Evolutionary conservation across 2,329 filamentous ascomycete genomes (phyloP), one percentile per base, ranked within the genome.

Genomic region (Aureobasidium sp.): DNA sequence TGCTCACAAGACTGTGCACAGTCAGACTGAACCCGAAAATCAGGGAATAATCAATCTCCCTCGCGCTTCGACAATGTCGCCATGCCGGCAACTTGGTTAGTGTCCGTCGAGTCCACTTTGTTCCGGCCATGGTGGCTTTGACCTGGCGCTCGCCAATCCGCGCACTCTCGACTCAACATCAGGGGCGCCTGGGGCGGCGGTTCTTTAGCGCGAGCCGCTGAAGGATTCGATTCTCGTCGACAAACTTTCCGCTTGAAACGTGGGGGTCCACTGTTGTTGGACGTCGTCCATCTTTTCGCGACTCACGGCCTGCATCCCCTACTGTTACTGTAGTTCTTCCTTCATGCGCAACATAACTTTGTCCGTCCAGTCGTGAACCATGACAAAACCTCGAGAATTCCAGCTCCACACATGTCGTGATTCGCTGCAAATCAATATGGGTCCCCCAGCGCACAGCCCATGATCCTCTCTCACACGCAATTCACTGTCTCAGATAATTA

Each of bases 401-500:
- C 51, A 10, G 8, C 51, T 43, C 51, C 51, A 24, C 36, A 13
- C 15, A 27, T 29, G 7, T n/a, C 32, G 12, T 59, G 55, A 48
- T 59, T 39, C 36, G 24, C 43, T 59, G 43, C 41, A 48, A 36
- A 32, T 48, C 17, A 59, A 27, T 48, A 29, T 32, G 26, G 13
- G 20, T 12, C 34, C 24, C 46, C 43, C 13, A n/a, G 17, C 20
- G 26, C 39, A 46, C 39, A 46, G 41, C 39, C 34, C 27, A 48
- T 59, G 55, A 59, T 59, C 32, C 8, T 37, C 55, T 48, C 55
- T 59, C 55, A 39, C 55, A 39, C 55, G 55, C 55, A 59, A 59
- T 59, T 37, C 7, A 15, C 41, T 44, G 53, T 57, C 53, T 57
- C 53, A 20, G n/a, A 36, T 36, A 39, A 57, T 34, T 57, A 44